Evolutionary conservation across 768 basidiomycete species (phyloP), one percentile per base, ranked within the genome.

Genomic region (Lentinula edodes): DNA sequence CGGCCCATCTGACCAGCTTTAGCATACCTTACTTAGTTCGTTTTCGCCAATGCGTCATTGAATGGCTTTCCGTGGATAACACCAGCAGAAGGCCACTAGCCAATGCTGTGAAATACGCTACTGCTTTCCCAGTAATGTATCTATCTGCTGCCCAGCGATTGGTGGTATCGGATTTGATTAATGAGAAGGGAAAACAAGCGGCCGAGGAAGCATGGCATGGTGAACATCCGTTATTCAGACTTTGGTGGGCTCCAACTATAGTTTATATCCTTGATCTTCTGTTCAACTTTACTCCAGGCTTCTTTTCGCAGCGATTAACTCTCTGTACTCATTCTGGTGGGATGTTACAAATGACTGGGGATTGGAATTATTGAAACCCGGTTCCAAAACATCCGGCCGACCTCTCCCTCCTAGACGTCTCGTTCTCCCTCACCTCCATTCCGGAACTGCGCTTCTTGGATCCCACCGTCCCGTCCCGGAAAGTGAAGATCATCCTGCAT

Each of bases 291-390:
- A 34, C 35, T 45, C 20, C 61, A 96, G 94, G 95, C 73, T 98
- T 15, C 73, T 97, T 50, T 84, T 88, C 9, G 95, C 93, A 23
- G 80, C 84, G 39, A 72, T 96, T 68, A 98, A 98, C 73, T 96
- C 95, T 3, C 72, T 91, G 35, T 99, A 93, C 73, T 95, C 95
- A 2, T 98, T 96, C 73, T 99, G 94, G 92, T 99, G 97, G 97
- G 97, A 98, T 74, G 83, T 98, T 46, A 94, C 93, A 52, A 92
- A 96, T 71, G 97, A 99, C 71, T 99, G 96, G 95, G 97, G 97
- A 5, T 79, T 99, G 59, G 83, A 87, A 50, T 75, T 98, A 46
- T 76, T 98, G 62, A 80, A 80, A 58, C 66, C 69, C 41, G 63
- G 71, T 60, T 63, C 70, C 52, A 66, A 71, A 23, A 63, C 58